These are phyloP conservation scores for Alternaria gansuensis DNA, from an alignment of 2,329 filamentous ascomycete genomes.

Conservation along the genomic window DNA sequence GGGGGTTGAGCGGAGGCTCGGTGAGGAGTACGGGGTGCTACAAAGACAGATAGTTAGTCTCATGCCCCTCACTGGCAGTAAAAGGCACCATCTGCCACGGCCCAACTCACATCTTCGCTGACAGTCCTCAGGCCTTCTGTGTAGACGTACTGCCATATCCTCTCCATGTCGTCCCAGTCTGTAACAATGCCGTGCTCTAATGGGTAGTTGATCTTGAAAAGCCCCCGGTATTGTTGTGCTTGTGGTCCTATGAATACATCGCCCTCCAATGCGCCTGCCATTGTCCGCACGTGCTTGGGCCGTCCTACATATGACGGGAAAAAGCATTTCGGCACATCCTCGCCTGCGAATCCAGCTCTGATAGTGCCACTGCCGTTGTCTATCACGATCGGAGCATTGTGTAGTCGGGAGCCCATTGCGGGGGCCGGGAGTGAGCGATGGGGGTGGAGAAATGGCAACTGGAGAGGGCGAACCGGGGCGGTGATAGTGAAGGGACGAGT, in stretches of 20 bases:
- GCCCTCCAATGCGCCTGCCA: conserved; percentile 95
- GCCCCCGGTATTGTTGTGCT: conserved; percentile 86
- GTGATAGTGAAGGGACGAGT: background rate
- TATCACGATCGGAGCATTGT: conserved; percentile 98
- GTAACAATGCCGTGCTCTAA: conserved; percentile 98
- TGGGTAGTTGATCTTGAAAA: conserved; percentile 95
- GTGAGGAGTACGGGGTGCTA: conserved; percentile 95
- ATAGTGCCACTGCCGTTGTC: conserved; percentile 99
- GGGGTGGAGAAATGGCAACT: background rate
- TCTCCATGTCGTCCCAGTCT: conserved; percentile 99
- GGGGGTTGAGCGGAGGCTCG: conserved; percentile 93
- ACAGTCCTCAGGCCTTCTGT: conserved; percentile 94
- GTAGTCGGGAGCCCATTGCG: conserved; percentile 74
- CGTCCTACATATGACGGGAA: conserved; percentile 97
- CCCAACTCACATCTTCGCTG: conserved; percentile 82
- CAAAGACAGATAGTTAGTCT: conserved; percentile 27
- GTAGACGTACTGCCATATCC: conserved; percentile 99
- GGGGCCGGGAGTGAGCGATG: conserved; percentile 15
- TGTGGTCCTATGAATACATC: conserved; percentile 96
- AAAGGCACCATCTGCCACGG: conserved; percentile 16
- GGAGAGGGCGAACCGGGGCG: background rate
- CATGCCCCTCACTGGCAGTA: conserved; percentile 10
- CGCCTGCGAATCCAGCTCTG: conserved; percentile 93
- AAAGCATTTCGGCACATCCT: conserved; percentile 94
- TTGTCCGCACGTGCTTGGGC: conserved; percentile 91